Percentiles rank a stretch among this genome's conserved stretches.
Conservation (phyloP, 1,284 basidiomycete genomes). For the Cerrena zonata region DNA sequence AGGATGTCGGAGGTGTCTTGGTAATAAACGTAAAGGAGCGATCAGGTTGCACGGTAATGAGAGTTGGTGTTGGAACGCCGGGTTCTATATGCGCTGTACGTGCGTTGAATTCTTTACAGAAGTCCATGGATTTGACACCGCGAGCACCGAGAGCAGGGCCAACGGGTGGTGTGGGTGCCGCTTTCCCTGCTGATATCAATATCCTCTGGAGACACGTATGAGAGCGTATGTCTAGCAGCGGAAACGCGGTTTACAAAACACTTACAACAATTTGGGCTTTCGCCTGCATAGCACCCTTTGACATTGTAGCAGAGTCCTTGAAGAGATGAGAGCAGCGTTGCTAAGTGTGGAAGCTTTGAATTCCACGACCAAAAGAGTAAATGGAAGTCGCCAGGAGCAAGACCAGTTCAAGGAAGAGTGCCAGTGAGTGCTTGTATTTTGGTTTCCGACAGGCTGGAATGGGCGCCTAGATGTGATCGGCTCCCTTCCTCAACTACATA, state of each 20-base stretch:
- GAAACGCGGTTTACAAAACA: conserved; percentile 14
- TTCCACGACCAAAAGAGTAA: not conserved
- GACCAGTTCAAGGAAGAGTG: not conserved
- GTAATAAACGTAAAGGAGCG: conserved; percentile 90
- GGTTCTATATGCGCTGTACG: conserved; percentile 83
- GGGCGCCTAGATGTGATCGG: conserved; percentile 1
- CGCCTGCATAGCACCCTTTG: conserved; percentile 49
- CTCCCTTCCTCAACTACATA: not conserved
- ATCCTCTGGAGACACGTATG: conserved; percentile 55
- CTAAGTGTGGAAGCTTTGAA: not conserved
- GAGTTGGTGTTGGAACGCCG: conserved; percentile 83
- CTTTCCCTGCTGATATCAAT: conserved; percentile 89
- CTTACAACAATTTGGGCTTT: conserved; percentile 63
- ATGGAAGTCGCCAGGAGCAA: not conserved
- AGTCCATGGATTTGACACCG: conserved; percentile 99
- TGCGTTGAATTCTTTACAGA: conserved; percentile 96
- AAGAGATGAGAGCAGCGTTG: not conserved
- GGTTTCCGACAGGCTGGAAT: conserved; percentile 2
- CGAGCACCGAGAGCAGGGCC: conserved; percentile 96
- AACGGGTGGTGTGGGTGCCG: conserved; percentile 91
- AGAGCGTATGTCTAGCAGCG: conserved; percentile 3
- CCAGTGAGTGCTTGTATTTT: not conserved
- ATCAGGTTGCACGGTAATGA: conserved; percentile 91
- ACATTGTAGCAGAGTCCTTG: conserved; percentile 46
- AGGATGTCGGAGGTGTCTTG: conserved; percentile 87